Evolutionary conservation across 2,329 filamentous ascomycete genomes (phyloP), one percentile per base, ranked within the genome.

Genomic region (Endoconidiophora polonica): DNA sequence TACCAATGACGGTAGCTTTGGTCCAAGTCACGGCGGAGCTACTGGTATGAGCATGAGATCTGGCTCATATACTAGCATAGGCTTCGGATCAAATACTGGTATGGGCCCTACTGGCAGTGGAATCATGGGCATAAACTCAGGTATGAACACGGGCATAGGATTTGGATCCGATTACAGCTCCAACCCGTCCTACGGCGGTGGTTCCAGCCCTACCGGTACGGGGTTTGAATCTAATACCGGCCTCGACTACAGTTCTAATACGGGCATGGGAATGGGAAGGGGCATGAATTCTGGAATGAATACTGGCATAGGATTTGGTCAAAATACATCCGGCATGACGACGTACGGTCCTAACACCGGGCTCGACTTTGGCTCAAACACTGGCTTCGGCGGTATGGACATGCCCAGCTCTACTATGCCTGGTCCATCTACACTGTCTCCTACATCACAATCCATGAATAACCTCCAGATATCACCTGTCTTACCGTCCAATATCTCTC

Each of bases 211-310:
- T 39, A 47, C 45, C 9, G 45, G 45, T 12, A 36, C 39, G 20
- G 45, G 20, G 14, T 40, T 39, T 22, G 45, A 38, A 4, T 38
- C 39, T 18, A 48, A 52, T 22, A 48, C 50, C 3, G 50, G 50
- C 3, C 40, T 52, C 12, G 37, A 36, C 12, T 49, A 40, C 26
- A 33, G 41, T 20, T 45, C 50, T 7, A 52, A 41, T 36, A 26
- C 41, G 23, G 37, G 36, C 5, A 3, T 44, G 12, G 26, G 16
- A 18, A 18, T 18, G 16, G 16, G 16, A 18, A 18, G 16, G 16
- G 12, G 2, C 6, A 9, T 29, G 5, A 29, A 29, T 29, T 10
- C 4, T 24, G 40, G n/a, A 33, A 44, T 39, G 48, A 45, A 16
- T 29, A 33, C 33, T 4, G 45, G 45, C 10, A 36, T 47, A 14